Evolutionary conservation across 495 filamentous ascomycete genomes (phyloP), one percentile per base, ranked within the genome.

Genomic region (Cercophora samala): DNA sequence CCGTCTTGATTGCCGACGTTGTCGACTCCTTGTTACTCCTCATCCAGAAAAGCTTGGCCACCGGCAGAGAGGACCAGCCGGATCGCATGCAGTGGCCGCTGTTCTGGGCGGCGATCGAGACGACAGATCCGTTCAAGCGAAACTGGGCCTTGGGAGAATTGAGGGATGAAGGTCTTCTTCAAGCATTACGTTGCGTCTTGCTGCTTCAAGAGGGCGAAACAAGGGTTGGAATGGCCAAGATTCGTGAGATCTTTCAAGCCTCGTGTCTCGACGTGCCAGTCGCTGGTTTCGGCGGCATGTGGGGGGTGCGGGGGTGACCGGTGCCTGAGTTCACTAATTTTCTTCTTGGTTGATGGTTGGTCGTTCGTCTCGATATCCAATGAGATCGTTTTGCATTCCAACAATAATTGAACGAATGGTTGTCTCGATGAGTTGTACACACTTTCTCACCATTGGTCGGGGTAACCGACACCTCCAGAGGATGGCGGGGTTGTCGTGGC

Each of bases 31-130:
- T 83, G 19, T 53, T 82, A n/a, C 72, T 79, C 18, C 76, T 82
- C 15, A 64, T 76, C 2, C 76, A 75, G 11, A 82, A 79, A 63
- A 79, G 79, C 58, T 77, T 78, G 51, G 58, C 75, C 1, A 70
- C 73, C 13, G 76, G 78, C 22, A 76, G 77, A 5, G 76, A 68
- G 26, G 76, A 79, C 1, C 68, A 73, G 62, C 37, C 79, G 0
- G 77, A 78, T 18, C 74, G 82, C 8, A 64, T 83, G 24, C 80
- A 82, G 25, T 82, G 80, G 81, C 78, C 82, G 3, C 67, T 84
- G 0, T 70, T 84, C 52, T 80, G 81, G 78, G 82, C 78, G 2
- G 65, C 76, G 11, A 75, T 84, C 42, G 82, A 84, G 64, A 81
- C 78, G 5, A 70, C 73, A 1, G 22, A 23, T 56, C 26, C 63